These are phyloP conservation scores for Tardiomyces depauwii DNA, from an alignment of 1,139 yeast species.

Conservation along the genomic window DNA sequence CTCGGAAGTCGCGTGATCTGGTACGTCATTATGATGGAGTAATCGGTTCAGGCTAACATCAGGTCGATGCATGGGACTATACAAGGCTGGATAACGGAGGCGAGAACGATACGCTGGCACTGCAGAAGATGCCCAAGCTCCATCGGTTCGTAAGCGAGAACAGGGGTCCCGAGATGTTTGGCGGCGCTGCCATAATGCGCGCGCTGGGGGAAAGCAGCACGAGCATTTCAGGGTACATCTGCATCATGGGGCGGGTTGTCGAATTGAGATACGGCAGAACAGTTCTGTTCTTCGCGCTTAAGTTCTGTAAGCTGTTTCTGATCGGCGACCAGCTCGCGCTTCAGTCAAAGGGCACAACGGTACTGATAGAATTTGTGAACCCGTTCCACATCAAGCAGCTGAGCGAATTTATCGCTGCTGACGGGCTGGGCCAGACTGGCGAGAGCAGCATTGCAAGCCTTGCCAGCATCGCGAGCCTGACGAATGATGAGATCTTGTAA, in stretches of 20 bases:
- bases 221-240: background rate
- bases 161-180: background rate
- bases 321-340: background rate
- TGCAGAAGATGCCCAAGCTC: background rate
- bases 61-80: background rate
- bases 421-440: background rate
- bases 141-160: background rate
- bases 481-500: background rate
- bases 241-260: background rate
- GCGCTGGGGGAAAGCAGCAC: background rate
- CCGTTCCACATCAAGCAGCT: background rate
- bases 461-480: background rate
- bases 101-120: background rate
- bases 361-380: background rate
- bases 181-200: background rate
- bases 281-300: background rate
- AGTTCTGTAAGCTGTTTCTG: background rate
- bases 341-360: background rate
- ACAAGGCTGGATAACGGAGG: background rate
- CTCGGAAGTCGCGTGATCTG: no score
- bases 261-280: background rate
- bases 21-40: no score
- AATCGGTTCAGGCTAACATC: background rate
- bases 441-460: background rate
- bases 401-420: background rate